Evolutionary conservation across 495 filamentous ascomycete genomes (phyloP), one percentile per base, ranked within the genome.

Genomic region (Aspergillus coremiiformis): DNA sequence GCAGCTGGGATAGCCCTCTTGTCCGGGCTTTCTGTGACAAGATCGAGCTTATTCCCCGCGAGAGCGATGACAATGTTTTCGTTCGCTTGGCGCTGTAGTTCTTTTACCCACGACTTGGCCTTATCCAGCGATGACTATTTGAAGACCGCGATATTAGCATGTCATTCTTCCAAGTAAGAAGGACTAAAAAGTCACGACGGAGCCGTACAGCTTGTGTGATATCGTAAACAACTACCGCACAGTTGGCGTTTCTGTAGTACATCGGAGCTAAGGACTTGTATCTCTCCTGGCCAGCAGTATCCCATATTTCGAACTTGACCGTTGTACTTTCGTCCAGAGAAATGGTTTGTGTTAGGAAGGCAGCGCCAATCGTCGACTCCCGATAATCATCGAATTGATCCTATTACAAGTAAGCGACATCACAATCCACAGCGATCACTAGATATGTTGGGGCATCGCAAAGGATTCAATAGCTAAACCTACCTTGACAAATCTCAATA

Each of bases 351-450:
- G 93, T 98, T 57, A 98, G 79, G 82, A 98, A 98, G 56, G 93
- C 93, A 54, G 93, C 93, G 72, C 93, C 93, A 76, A 98, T 98
- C 39, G 93, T 98, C 35, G 90, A 96, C 81, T 98, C 93, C 70
- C 93, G 82, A 76, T 96, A 98, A 67, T 95, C 93, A 76, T 98
- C 93, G 72, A 98, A 98, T 93, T 98, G 93, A 69, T 98, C 93
- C 92, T 96, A 57, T 54, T 47, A 4, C 30, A 35, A 32, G 42
- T 54, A 15, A 59, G 52, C 39, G 27, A 46, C n/a, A 39, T 4
- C 15, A 10, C 7, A 32, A 14, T 21, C 3, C 20, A 11, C 14
- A 30, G 29, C 1, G 0, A 22, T 20, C 23, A 19, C 35, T 7
- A 35, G 44, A n/a, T 33, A 19, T 47, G 7, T 30, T 29, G 44